A percentile compares a stretch with the other conserved stretches of the same genome.
These are phyloP conservation scores for Cutaneotrichosporon sp. DNA, from an alignment of 1,284 basidiomycete genomes.

Conservation along the genomic window DNA sequence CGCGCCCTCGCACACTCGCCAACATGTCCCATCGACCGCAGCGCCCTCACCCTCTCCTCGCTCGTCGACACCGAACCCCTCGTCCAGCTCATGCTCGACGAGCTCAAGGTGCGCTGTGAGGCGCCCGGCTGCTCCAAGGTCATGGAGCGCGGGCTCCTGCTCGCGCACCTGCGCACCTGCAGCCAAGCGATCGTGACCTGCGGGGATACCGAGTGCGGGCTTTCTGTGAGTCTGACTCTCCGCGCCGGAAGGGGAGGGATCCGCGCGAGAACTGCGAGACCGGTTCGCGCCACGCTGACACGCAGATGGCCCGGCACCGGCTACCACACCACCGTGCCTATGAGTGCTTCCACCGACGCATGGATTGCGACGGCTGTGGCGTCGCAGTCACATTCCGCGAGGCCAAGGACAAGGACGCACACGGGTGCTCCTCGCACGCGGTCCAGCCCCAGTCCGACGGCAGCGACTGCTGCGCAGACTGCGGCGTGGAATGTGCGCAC, in stretches of 20 bases:
- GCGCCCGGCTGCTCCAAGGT: constrained; percentile 60
- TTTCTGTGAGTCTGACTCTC: constrained; percentile 55
- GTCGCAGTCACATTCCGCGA: constrained; percentile 36
- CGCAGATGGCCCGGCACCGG: constrained; percentile 40
- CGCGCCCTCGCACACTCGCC: constrained; percentile 59
- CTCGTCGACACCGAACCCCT: constrained; percentile 30
- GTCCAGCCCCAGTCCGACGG: neutral
- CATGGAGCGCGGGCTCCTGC: constrained; percentile 69
- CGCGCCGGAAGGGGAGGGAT: neutral
- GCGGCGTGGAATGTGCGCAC: constrained; percentile 6
- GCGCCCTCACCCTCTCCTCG: constrained; percentile 55
- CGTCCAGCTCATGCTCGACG: constrained; percentile 66
- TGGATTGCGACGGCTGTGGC: constrained; percentile 41
- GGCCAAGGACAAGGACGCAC: constrained; percentile 22
- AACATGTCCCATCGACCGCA: constrained; percentile 79
- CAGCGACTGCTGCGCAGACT: neutral
- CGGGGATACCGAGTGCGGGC: constrained; percentile 44
- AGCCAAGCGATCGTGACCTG: constrained; percentile 63
- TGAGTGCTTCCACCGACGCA: constrained; percentile 46
- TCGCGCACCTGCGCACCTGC: constrained; percentile 67
- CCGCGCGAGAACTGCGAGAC: neutral
- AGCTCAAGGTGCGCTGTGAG: constrained; percentile 72
- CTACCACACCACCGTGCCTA: constrained; percentile 45
- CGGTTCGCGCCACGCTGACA: neutral
- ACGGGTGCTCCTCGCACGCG: too few relatives aligned